phyloP scores from a whole-genome alignment of 805 yeast genomes.

The Candida tallmaniae region DNA sequence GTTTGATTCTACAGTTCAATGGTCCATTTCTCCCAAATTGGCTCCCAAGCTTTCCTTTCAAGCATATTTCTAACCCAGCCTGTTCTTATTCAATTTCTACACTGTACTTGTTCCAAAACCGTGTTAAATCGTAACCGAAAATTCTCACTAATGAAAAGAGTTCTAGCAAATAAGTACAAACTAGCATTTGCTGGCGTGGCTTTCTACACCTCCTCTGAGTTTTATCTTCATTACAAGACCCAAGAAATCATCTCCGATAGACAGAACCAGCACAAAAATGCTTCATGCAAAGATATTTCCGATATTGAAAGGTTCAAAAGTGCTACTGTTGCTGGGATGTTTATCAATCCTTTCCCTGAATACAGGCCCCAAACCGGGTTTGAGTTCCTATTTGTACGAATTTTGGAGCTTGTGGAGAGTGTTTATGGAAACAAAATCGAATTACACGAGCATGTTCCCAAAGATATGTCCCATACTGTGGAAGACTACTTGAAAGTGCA shows the following conservation, averaged over 20 bases:
- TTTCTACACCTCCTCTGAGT: conserved; percentile 63
- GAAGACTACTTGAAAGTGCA: conserved; percentile 55
- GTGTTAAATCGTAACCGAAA: too few relatives aligned
- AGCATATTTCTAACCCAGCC: too few relatives aligned
- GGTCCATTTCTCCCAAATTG: not conserved
- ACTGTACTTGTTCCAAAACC: too few relatives aligned
- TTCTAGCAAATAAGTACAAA: conserved; percentile 13
- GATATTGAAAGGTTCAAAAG: conserved; percentile 26
- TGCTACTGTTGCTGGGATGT: conserved; percentile 63
- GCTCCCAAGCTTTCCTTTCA: not conserved
- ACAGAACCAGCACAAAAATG: conserved; percentile 29
- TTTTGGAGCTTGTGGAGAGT: conserved; percentile 66
- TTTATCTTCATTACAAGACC: conserved; percentile 54
- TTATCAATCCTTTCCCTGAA: conserved; percentile 86
- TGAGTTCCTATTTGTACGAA: conserved; percentile 73
- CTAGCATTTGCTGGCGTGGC: conserved; percentile 40
- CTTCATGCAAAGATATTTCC: conserved; percentile 5
- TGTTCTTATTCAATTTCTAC: too few relatives aligned
- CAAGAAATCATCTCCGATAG: conserved; percentile 41
- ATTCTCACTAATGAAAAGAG: not conserved
- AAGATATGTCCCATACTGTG: conserved; percentile 40
- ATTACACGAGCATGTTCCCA: conserved; percentile 28
- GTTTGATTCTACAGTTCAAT: too few relatives aligned
- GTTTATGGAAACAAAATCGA: conserved; percentile 35
- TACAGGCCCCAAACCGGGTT: conserved; percentile 86